phyloP scores from a whole-genome alignment of 306 rosid species.

The Vigna mungo region DNA sequence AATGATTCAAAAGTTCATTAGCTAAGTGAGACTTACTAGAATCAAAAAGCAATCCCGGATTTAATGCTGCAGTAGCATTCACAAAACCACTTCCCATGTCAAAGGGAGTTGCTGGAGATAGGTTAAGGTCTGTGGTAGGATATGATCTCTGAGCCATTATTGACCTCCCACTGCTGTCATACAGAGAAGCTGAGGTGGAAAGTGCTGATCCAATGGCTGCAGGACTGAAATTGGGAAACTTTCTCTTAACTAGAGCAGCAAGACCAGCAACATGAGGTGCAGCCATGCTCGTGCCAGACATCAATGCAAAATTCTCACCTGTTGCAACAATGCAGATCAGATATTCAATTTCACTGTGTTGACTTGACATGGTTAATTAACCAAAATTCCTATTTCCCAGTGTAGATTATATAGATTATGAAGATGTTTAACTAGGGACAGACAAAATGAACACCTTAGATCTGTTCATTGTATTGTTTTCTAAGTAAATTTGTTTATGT shows the following conservation, averaged over 20 bases:
- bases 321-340: slow-evolving; percentile 36
- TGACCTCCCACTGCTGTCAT: slow-evolving; percentile 66
- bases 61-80: slow-evolving; percentile 82
- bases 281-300: slow-evolving; percentile 99
- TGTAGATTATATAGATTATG: not conserved
- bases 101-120: slow-evolving; percentile 93
- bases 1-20: not conserved
- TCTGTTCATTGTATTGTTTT: not conserved
- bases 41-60: slow-evolving; percentile 88
- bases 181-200: slow-evolving; percentile 80
- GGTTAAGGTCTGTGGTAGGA: slow-evolving; percentile 63
- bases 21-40: slow-evolving; percentile 63
- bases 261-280: slow-evolving; percentile 99
- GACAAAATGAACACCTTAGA: slow-evolving; percentile 29
- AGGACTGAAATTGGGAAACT: slow-evolving; percentile 80
- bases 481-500: not conserved
- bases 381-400: slow-evolving; percentile 8
- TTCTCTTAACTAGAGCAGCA: slow-evolving; percentile 86
- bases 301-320: slow-evolving; percentile 97
- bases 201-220: slow-evolving; percentile 89
- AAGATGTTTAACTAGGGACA: slow-evolving; percentile 19
- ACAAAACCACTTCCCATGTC: slow-evolving; percentile 99
- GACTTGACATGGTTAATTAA: slow-evolving; percentile 2
- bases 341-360: slow-evolving; percentile 21
- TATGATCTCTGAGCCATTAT: slow-evolving; percentile 85